Base-by-base conservation (phyloP, 2,329 filamentous ascomycete species). In the Curvularia lunata region DNA sequence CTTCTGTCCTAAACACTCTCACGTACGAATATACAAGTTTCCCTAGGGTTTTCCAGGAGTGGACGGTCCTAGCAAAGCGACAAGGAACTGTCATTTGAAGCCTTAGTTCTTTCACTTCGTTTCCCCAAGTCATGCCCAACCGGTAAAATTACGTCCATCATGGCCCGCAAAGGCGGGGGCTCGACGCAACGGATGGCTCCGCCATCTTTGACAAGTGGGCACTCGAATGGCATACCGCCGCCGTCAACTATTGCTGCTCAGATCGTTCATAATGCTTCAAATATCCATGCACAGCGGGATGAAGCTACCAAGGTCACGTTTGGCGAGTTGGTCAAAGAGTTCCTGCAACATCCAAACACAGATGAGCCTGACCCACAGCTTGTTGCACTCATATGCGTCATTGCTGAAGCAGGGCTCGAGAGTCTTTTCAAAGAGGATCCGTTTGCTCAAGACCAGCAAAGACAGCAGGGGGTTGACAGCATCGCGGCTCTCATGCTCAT, bases 201-300 rank as follows among this genome's bases (percentile, higher is more conserved):
- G 40, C 70, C 64, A 18, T 56, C 61, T 34, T 47, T 51, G 37
- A 53, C 58, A 34, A 73, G 69, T 58, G 71, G 64, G 41, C 43
- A 59, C 43, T 19, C 55, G 1, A 69, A 66, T 32, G 63, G 59
- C 27, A 52, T 61, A 38, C 71, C 72, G 27, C 81, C 80, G 38
- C 90, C 92, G 12, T 97, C 93, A 16, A 96, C 92, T 9, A 84
- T 97, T 69, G 92, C 93, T 51, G 91, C 91, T 12, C 91, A 96
- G 76, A 87, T 97, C 56, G 91, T 95, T 63, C 88, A 91, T 73
- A 91, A 91, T 73, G 87, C 92, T 61, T 86, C 89, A 42, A 85
- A 89, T 21, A 85, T 85, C 48, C 83, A 84, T 50, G 84, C 83
- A 61, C 86, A 84, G 43, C 84, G 85, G 52, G 84, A 85, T 68